These are phyloP conservation scores for Sporormia fimetaria DNA, from an alignment of 495 filamentous ascomycete species.

Conservation along the genomic window DNA sequence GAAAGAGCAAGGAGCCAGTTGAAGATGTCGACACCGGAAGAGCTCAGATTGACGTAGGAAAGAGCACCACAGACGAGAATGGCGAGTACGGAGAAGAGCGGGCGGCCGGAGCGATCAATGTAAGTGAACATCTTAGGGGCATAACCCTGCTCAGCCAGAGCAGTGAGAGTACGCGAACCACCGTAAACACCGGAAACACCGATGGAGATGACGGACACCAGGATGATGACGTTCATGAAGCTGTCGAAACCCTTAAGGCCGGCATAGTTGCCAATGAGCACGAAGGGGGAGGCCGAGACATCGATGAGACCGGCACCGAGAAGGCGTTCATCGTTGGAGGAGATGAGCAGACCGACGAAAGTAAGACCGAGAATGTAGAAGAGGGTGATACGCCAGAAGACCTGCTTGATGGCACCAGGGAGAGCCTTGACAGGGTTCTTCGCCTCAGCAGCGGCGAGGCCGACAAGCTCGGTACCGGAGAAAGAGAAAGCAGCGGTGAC, in stretches of 20 bases:
- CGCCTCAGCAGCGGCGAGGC: conserved; percentile 40
- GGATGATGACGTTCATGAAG: conserved; percentile 33
- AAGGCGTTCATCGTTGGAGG: conserved; percentile 23
- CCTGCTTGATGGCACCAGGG: conserved; percentile 22
- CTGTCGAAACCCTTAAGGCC: conserved; percentile 27
- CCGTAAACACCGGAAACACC: conserved; percentile 31
- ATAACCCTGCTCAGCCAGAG: conserved; percentile 30
- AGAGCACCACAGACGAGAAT: conserved; percentile 42
- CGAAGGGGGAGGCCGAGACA: conserved; percentile 29
- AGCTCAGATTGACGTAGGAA: conserved; percentile 25
- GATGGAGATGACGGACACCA: conserved; percentile 32
- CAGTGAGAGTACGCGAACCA: conserved; percentile 29
- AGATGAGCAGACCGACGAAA: conserved; percentile 30
- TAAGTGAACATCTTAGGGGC: conserved; percentile 32
- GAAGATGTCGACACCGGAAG: conserved; percentile 32
- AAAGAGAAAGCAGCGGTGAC: conserved; percentile 61
- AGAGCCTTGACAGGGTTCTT: conserved; percentile 32
- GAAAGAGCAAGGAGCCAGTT: conserved; percentile 60
- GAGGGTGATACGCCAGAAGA: conserved; percentile 38
- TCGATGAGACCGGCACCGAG: conserved; percentile 18
- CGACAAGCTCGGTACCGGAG: conserved; percentile 46
- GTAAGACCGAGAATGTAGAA: conserved; percentile 30
- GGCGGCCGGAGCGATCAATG: conserved; percentile 31
- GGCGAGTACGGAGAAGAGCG: conserved; percentile 54
- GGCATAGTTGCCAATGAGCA: conserved; percentile 28